Percentiles rank a stretch among this genome's conserved stretches.
phyloP scores from a whole-genome alignment of 345 rosid species.

The Syzygium oleosum region DNA sequence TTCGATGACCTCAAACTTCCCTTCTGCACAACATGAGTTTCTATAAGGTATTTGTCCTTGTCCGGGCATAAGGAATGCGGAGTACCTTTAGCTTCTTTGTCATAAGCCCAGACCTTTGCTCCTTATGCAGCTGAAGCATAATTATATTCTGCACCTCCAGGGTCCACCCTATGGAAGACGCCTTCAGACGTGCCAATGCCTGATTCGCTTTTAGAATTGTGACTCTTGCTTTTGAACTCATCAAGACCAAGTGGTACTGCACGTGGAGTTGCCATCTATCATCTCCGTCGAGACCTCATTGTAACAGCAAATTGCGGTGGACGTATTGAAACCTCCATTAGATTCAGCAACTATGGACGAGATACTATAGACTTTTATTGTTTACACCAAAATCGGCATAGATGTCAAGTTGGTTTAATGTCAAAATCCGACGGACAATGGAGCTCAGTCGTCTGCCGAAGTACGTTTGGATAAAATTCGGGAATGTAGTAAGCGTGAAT shows the following conservation, averaged over 20 bases:
- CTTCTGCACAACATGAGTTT: conserved; percentile 82
- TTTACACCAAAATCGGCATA: too few relatives aligned
- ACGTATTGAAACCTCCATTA: background rate
- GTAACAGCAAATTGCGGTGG: background rate
- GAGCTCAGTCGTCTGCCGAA: too few relatives aligned
- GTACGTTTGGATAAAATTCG: too few relatives aligned
- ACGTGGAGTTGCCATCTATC: conserved; percentile 1
- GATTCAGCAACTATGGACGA: background rate
- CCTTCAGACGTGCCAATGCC: conserved; percentile 2
- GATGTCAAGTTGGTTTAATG: too few relatives aligned
- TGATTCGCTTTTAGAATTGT: conserved; percentile 52
- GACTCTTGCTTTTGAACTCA: conserved; percentile 84
- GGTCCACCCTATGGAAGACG: conserved; percentile 71
- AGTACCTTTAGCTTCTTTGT: conserved; percentile 30
- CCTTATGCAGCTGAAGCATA: conserved; percentile 89
- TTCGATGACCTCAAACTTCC: conserved; percentile 68
- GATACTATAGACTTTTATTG: background rate
- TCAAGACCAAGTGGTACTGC: conserved; percentile 67
- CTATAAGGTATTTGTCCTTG: conserved; percentile 75
- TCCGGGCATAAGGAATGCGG: conserved; percentile 60
- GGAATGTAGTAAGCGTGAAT: too few relatives aligned
- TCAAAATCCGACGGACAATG: too few relatives aligned
- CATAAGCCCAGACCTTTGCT: conserved; percentile 8
- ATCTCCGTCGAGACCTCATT: background rate
- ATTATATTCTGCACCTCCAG: conserved; percentile 78